Conservation (phyloP, 495 filamentous ascomycete genomes). For the Neurospora sp. region DNA sequence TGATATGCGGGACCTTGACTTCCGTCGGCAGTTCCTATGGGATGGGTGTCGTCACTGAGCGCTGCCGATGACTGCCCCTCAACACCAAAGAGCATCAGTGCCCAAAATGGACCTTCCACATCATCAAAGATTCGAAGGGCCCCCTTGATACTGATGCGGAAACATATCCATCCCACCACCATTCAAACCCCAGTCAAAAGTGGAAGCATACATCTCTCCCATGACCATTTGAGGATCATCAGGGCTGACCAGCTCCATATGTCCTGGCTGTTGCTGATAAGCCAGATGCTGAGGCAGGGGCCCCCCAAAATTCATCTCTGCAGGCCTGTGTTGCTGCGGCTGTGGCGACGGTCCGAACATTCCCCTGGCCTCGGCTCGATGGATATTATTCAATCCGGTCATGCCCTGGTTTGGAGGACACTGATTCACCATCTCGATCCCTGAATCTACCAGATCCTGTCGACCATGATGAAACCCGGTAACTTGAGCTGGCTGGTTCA, state of each 20-base stretch:
- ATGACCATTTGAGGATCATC: not conserved
- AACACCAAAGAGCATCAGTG: not conserved
- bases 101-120: not conserved
- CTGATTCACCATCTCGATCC: not conserved
- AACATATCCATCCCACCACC: not conserved
- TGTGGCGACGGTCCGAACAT: not conserved
- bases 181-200: not conserved
- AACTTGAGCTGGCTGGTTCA: not conserved
- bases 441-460: not conserved
- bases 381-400: not conserved
- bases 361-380: not conserved
- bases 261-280: not conserved
- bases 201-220: not conserved
- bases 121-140: not conserved
- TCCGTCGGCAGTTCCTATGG: not conserved
- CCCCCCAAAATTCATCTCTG: not conserved
- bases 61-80: not conserved
- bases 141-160: not conserved
- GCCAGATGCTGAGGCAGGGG: not conserved
- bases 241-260: not conserved
- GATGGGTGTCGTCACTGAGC: not conserved
- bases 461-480: not conserved
- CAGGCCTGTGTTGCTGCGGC: not conserved
- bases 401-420: not conserved
- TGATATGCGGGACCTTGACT: not conserved